phyloP scores from a whole-genome alignment of 2,329 filamentous ascomycete genomes.

The Alternaria incomplexa region DNA sequence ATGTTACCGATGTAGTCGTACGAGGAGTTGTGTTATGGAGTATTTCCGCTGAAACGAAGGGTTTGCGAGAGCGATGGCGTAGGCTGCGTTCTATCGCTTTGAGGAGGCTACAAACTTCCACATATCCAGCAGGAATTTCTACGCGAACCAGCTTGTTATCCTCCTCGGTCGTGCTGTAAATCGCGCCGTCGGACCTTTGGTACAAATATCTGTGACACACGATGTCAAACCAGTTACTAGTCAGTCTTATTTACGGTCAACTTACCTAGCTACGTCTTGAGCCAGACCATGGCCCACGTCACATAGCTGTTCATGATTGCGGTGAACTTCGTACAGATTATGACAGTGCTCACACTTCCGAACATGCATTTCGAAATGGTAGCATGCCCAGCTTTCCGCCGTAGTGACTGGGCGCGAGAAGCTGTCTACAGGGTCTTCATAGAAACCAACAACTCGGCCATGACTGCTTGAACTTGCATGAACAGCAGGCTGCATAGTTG shows the following conservation, averaged over 20 bases:
- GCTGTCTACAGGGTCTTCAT: conserved; percentile 43
- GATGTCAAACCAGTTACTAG: neutral
- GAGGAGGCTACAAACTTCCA: conserved; percentile 48
- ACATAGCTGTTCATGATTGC: conserved; percentile 50
- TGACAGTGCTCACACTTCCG: conserved; percentile 52
- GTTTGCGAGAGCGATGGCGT: conserved; percentile 41
- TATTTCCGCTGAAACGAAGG: too few species aligned
- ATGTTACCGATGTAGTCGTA: too few species aligned
- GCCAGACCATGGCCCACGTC: conserved; percentile 51
- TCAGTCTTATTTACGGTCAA: too few species aligned
- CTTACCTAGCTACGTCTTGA: conserved; percentile 51
- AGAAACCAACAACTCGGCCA: conserved; percentile 41
- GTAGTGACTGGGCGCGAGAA: conserved; percentile 50
- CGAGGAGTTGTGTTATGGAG: too few species aligned
- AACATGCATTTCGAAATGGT: conserved; percentile 57
- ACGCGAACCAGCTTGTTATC: conserved; percentile 52
- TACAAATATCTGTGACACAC: conserved; percentile 40
- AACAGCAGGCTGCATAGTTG: too few species aligned
- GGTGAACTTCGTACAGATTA: conserved; percentile 52
- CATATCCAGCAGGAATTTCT: conserved; percentile 52
- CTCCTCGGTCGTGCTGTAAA: conserved; percentile 43
- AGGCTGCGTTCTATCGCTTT: conserved; percentile 50
- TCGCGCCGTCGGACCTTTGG: conserved; percentile 42
- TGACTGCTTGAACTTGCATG: too few species aligned
- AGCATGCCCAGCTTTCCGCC: conserved; percentile 53